Percentiles rank a stretch among this genome's conserved stretches.
phyloP scores from a whole-genome alignment of 2,329 filamentous ascomycete genomes.

The Beauveria pseudobassiana region DNA sequence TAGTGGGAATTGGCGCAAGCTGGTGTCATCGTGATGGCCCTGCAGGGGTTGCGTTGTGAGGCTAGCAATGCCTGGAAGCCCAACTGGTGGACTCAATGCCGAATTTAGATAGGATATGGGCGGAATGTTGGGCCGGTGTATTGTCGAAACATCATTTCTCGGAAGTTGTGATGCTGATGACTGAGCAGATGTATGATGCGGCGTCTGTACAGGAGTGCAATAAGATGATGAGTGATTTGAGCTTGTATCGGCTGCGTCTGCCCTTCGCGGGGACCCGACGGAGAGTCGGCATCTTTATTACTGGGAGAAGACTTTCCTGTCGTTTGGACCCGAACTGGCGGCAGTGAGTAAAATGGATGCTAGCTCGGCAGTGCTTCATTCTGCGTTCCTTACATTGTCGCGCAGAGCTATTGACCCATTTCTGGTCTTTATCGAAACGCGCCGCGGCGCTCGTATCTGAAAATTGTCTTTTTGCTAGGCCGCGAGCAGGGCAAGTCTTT shows the following conservation, averaged over 20 bases:
- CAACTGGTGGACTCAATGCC: neutral
- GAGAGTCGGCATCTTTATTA: neutral
- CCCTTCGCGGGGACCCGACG: neutral
- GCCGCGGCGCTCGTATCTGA: slow-evolving; percentile 27
- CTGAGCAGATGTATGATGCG: neutral
- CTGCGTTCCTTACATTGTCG: slow-evolving; percentile 24
- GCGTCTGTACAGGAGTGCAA: neutral
- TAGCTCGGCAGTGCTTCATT: slow-evolving; percentile 1
- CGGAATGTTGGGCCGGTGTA: neutral
- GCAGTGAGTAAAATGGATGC: neutral
- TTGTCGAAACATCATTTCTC: neutral
- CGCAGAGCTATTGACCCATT: slow-evolving; percentile 29
- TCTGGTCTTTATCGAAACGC: slow-evolving; percentile 27
- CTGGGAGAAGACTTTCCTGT: slow-evolving; percentile 3
- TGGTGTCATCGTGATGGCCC: neutral
- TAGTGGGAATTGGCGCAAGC: slow-evolving; percentile 22
- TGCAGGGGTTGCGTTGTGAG: neutral
- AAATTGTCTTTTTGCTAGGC: slow-evolving; percentile 28
- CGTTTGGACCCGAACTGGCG: slow-evolving; percentile 8
- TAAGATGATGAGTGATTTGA: slow-evolving; percentile 1
- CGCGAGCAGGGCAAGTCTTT: slow-evolving; percentile 27
- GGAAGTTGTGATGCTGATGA: neutral
- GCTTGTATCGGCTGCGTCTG: neutral
- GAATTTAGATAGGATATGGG: slow-evolving; percentile 3
- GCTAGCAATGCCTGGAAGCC: slow-evolving; percentile 6